Percentiles rank a stretch among this genome's conserved stretches.
These are phyloP conservation scores for Solanum sitiens DNA, from an alignment of 257 asterid species.

Conservation along the genomic window DNA sequence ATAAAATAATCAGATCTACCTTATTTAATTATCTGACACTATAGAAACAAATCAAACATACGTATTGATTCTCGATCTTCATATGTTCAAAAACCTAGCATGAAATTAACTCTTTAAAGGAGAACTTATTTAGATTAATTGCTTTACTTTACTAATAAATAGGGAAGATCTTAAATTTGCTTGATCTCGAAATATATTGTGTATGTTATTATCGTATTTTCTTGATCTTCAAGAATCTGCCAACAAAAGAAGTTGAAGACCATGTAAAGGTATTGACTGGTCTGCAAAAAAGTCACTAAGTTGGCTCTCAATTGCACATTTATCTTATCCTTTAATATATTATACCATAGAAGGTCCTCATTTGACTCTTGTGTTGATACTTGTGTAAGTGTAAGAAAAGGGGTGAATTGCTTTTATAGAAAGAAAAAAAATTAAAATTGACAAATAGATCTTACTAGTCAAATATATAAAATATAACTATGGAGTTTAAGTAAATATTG, in stretches of 20 bases:
- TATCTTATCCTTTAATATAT: no score
- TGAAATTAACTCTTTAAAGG: neutral
- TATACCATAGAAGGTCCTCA: no score
- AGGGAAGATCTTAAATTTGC: neutral
- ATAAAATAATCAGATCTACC: neutral
- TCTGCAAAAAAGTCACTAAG: neutral
- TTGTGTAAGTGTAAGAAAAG: no score
- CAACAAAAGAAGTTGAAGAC: neutral
- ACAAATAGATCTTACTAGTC: no score
- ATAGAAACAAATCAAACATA: neutral
- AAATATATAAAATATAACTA: no score
- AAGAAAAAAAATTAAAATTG: no score
- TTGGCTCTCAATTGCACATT: neutral
- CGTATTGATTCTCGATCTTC: neutral
- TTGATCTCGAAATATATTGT: neutral
- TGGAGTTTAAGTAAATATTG: no score
- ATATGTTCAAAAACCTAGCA: neutral
- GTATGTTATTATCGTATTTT: neutral
- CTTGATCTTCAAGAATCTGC: neutral
- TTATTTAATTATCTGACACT: neutral
- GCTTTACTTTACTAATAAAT: neutral
- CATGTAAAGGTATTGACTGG: neutral
- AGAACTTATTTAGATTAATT: neutral
- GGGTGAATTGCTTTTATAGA: no score
- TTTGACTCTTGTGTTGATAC: no score